These are phyloP conservation scores for Pseudocercospora vitis DNA, from an alignment of 2,329 filamentous ascomycete genomes.

Conservation along the genomic window DNA sequence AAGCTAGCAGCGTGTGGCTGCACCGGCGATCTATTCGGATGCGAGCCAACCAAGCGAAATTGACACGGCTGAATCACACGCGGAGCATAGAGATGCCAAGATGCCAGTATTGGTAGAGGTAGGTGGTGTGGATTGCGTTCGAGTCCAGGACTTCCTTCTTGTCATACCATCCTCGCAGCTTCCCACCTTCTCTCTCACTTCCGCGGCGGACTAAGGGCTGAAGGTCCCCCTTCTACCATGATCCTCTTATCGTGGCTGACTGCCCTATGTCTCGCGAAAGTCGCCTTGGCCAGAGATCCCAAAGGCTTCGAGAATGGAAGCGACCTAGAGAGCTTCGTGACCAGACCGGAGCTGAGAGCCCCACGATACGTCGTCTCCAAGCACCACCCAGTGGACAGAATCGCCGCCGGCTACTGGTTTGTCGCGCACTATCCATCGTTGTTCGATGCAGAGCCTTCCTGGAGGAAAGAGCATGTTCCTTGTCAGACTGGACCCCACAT, in stretches of 20 bases:
- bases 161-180: background rate
- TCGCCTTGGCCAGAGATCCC: constrained; percentile 1
- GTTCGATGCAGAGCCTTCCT: background rate
- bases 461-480: constrained; percentile 16
- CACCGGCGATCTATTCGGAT: background rate
- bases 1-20: background rate
- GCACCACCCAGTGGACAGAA: constrained; percentile 9
- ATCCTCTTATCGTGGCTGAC: background rate
- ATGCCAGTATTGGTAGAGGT: background rate
- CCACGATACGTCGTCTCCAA: constrained; percentile 16
- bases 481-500: constrained; percentile 18
- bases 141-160: background rate
- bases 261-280: background rate
- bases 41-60: background rate
- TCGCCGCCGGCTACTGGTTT: constrained; percentile 24
- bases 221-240: background rate
- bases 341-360: constrained; percentile 16
- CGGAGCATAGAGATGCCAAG: background rate
- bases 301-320: constrained; percentile 9
- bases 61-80: background rate
- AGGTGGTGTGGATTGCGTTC: background rate
- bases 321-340: constrained; percentile 8
- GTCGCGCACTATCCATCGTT: constrained; percentile 19
- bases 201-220: background rate
- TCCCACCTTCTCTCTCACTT: background rate